Conservation (phyloP, 257 asterid genomes). For the Capsicum rhomboideum region DNA sequence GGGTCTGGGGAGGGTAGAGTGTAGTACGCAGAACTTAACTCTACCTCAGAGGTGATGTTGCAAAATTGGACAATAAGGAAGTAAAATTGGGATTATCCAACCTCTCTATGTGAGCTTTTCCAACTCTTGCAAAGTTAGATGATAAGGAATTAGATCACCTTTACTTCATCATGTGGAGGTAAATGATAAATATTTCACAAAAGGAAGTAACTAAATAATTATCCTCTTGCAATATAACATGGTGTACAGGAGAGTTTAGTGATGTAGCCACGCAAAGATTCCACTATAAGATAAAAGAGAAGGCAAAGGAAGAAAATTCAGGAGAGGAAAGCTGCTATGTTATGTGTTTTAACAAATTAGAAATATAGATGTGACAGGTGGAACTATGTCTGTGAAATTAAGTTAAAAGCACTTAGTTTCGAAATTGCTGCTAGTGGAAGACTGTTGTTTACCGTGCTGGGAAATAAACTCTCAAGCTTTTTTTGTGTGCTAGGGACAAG, state of each 20-base stretch:
- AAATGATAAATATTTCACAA: too few relatives aligned
- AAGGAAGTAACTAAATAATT: too few relatives aligned
- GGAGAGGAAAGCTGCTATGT: too few relatives aligned
- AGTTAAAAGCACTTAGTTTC: background rate
- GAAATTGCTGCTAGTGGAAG: background rate
- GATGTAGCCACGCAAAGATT: background rate
- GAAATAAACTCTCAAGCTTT: constrained; percentile 2
- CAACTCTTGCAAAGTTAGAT: background rate
- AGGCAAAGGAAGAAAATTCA: background rate
- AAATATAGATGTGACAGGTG: too few relatives aligned
- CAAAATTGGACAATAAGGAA: background rate
- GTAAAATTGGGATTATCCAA: background rate
- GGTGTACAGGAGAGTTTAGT: background rate
- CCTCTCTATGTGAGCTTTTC: background rate
- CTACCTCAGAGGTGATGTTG: too few relatives aligned
- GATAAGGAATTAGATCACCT: background rate
- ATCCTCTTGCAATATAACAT: background rate
- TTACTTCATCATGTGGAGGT: background rate
- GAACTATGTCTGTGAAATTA: too few relatives aligned
- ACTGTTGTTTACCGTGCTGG: background rate
- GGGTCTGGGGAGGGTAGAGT: too few relatives aligned
- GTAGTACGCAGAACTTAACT: too few relatives aligned
- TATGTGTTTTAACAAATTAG: too few relatives aligned
- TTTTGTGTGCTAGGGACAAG: constrained; percentile 38
- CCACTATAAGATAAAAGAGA: background rate